These are phyloP conservation scores for Cephaloascus albidus DNA, from an alignment of 805 yeast genomes.

Conservation along the genomic window DNA sequence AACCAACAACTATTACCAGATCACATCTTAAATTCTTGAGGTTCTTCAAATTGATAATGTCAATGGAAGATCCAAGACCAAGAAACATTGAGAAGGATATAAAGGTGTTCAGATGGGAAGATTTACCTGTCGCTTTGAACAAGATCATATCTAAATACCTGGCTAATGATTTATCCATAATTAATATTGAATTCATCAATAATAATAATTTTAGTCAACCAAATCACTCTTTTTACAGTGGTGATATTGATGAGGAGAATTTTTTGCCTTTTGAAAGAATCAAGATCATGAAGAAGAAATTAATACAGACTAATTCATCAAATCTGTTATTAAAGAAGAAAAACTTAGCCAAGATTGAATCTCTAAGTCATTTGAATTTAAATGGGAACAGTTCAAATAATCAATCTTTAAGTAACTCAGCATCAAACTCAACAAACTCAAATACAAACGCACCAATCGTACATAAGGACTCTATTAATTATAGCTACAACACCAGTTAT, in stretches of 20 bases:
- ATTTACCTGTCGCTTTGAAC: constrained; percentile 40
- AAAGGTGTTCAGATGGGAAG: constrained; percentile 55
- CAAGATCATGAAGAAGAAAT: constrained; percentile 1
- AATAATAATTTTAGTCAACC: not conserved
- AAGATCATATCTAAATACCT: constrained; percentile 54
- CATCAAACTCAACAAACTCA: not conserved
- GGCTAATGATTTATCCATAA: constrained; percentile 2
- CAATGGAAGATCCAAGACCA: constrained; percentile 54
- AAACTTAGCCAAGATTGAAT: too few relatives aligned
- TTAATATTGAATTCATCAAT: not conserved
- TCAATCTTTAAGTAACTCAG: not conserved
- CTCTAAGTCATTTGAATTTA: too few relatives aligned
- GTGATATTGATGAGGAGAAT: not conserved
- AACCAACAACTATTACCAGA: constrained; percentile 52
- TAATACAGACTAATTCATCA: not conserved
- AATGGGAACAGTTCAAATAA: too few relatives aligned
- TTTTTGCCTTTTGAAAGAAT: constrained; percentile 1
- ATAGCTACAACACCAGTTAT: too few relatives aligned
- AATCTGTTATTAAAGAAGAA: not conserved
- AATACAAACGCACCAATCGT: not conserved
- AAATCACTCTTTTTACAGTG: not conserved
- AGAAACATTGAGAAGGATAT: constrained; percentile 64
- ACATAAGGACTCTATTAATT: not conserved
- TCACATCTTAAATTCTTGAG: constrained; percentile 11
- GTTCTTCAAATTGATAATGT: constrained; percentile 39